Evolutionary conservation across 176 grass and related monocot species (phyloP).

Genomic region (Oryza longistaminata): DNA sequence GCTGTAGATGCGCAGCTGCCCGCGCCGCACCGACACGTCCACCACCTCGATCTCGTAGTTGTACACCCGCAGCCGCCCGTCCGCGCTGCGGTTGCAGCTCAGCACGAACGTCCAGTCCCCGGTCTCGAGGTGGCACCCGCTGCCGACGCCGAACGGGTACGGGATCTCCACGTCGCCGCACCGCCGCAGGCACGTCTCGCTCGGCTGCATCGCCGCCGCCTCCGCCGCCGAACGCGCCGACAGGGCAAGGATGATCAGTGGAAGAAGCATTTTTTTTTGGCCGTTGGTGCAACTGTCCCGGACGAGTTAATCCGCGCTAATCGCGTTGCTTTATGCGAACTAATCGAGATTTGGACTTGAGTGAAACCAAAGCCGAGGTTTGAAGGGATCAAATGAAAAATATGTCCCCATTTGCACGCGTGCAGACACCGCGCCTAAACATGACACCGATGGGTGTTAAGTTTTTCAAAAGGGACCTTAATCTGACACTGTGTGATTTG

Average conservation of each 20-base stretch:
- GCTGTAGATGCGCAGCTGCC: conserved; percentile 58
- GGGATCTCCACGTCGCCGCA: conserved; percentile 68
- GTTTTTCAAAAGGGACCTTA: background rate
- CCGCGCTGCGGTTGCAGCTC: conserved; percentile 29
- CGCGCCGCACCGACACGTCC: conserved; percentile 32
- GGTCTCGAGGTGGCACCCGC: conserved; percentile 52
- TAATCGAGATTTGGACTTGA: conserved; percentile 10
- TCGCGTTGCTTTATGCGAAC: background rate
- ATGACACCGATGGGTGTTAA: background rate
- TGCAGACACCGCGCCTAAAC: conserved; percentile 12
- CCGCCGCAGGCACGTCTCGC: conserved; percentile 31
- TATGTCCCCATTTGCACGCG: background rate
- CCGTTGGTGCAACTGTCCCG: background rate
- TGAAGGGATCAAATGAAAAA: conserved; percentile 19
- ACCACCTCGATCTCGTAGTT: conserved; percentile 59
- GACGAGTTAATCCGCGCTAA: background rate
- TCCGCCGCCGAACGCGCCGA: background rate
- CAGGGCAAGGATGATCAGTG: background rate
- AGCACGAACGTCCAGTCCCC: conserved; percentile 59
- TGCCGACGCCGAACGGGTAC: conserved; percentile 78
- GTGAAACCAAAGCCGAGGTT: background rate
- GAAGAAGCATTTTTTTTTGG: conserved; percentile 7
- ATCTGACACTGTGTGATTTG: no score
- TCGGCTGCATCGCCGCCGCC: conserved; percentile 33
- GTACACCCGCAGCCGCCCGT: conserved; percentile 24